These are phyloP conservation scores for Hortiboletus campestris DNA, from an alignment of 768 basidiomycete species.

Conservation along the genomic window DNA sequence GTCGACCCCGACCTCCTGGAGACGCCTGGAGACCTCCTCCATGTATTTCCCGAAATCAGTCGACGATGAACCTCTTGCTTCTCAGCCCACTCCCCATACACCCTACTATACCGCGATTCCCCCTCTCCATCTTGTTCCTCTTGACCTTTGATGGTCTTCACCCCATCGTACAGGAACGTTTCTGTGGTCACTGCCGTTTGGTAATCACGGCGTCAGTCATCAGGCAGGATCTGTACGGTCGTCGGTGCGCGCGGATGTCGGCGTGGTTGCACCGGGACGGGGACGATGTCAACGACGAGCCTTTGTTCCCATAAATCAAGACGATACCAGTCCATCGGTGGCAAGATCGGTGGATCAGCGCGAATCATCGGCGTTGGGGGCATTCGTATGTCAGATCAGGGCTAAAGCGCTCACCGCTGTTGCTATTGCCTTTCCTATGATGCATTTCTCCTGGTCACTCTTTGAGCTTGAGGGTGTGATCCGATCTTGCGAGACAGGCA, in stretches of 20 bases:
- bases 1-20: constrained; percentile 34
- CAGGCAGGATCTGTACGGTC: constrained; percentile 29
- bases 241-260: constrained; percentile 32
- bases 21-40: constrained; percentile 35
- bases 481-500: background rate
- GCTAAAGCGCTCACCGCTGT: constrained; percentile 33
- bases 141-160: constrained; percentile 13
- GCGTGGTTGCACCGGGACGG: constrained; percentile 14
- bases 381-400: background rate
- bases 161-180: constrained; percentile 20
- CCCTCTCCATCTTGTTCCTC: constrained; percentile 3
- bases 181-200: constrained; percentile 28
- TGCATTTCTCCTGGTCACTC: constrained; percentile 15
- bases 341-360: constrained; percentile 14
- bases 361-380: background rate
- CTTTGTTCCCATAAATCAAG: constrained; percentile 13
- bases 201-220: constrained; percentile 30
- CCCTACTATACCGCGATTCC: constrained; percentile 23
- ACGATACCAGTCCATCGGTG: constrained; percentile 9
- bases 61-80: constrained; percentile 26
- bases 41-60: constrained; percentile 29
- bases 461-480: background rate
- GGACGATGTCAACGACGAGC: constrained; percentile 33
- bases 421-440: constrained; percentile 24
- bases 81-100: constrained; percentile 35